Conservation (phyloP, 257 asterid genomes). For the Lycium ferocissimum region DNA sequence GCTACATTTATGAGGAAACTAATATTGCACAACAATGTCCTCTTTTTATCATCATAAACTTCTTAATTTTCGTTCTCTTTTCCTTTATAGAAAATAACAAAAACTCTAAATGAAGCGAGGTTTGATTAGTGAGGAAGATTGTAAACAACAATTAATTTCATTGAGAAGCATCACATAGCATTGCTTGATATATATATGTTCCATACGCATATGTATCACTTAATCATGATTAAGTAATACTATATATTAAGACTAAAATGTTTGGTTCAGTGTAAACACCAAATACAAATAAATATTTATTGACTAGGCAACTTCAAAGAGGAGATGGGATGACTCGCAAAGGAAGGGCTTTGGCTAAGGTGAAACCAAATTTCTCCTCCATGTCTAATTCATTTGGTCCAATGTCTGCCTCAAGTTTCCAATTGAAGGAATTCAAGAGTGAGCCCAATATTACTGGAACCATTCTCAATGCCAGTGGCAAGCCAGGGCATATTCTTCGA, state of each 20-base stretch:
- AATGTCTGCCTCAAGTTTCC: slow-evolving; percentile 15
- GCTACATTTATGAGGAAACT: neutral
- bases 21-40: neutral
- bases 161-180: neutral
- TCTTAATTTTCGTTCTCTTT: too few relatives aligned
- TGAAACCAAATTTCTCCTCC: slow-evolving; percentile 28
- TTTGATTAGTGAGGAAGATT: neutral
- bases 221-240: neutral
- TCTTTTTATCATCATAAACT: neutral
- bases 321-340: slow-evolving; percentile 1
- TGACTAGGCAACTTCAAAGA: neutral
- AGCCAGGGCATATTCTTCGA: slow-evolving; percentile 1
- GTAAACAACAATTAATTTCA: neutral
- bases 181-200: neutral
- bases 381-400: neutral
- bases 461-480: neutral
- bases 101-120: too few relatives aligned
- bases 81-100: too few relatives aligned
- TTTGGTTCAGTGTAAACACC: neutral
- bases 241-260: neutral
- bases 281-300: neutral
- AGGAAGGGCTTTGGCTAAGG: slow-evolving; percentile 1
- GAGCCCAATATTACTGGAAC: slow-evolving; percentile 12
- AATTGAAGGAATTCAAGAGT: slow-evolving; percentile 25
- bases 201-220: neutral